Evolutionary conservation across 257 asterid species (phyloP).

Genomic region (Capsicum chinense): DNA sequence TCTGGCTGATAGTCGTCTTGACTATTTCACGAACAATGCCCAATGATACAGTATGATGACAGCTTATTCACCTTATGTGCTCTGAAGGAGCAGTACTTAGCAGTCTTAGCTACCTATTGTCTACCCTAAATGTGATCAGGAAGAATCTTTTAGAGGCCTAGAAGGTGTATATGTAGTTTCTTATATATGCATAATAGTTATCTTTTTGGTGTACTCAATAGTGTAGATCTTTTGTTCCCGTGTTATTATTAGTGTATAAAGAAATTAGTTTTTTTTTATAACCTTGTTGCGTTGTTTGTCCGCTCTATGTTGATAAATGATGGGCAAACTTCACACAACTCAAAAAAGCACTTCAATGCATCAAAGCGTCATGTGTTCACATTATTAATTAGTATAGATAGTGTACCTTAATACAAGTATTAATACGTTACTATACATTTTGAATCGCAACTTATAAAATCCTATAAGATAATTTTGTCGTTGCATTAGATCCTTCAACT

Average conservation of each 20-base stretch:
- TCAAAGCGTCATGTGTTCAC: neutral
- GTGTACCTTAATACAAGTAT: too few species aligned
- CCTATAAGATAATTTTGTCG: too few species aligned
- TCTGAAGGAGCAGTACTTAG: neutral
- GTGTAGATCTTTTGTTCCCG: neutral
- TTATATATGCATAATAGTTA: neutral
- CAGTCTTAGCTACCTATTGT: neutral
- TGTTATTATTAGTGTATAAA: neutral
- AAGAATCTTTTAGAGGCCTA: neutral
- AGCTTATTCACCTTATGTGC: neutral
- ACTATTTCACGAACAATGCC: constrained; percentile 43
- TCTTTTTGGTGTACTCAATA: neutral
- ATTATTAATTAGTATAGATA: too few species aligned
- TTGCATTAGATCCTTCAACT: neutral
- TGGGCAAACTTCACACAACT: neutral
- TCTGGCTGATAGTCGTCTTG: constrained; percentile 63
- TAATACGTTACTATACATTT: too few species aligned
- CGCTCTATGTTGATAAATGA: neutral
- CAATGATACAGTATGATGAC: neutral
- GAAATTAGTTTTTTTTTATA: neutral
- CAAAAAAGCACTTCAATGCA: neutral
- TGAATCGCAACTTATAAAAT: too few species aligned
- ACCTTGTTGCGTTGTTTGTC: neutral
- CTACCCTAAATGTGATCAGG: neutral
- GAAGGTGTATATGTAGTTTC: neutral